These are phyloP conservation scores for Schizochytrium sp. DNA, from an alignment of 108 stramenopile genomes.

Conservation along the genomic window DNA sequence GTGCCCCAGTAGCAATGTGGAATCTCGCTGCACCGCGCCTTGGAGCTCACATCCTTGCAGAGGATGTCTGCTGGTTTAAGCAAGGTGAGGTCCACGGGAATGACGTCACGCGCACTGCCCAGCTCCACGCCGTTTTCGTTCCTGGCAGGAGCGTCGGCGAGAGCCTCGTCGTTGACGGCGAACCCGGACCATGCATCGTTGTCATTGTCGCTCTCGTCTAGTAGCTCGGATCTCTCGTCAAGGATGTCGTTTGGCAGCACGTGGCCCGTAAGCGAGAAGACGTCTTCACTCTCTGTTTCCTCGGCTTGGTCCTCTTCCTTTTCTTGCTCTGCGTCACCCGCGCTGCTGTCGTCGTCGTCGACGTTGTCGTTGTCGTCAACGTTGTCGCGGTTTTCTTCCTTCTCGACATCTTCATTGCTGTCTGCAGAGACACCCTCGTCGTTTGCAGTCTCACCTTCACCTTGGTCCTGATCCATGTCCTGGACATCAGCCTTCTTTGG, in stretches of 20 bases:
- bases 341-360: neutral
- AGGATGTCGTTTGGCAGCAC: neutral
- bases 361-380: too few relatives aligned
- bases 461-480: too few relatives aligned
- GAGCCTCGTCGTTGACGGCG: neutral
- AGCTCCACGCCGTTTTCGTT: neutral
- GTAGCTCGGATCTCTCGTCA: neutral
- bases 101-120: neutral
- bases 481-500: too few relatives aligned
- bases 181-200: neutral
- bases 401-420: too few relatives aligned
- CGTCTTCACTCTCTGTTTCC: neutral
- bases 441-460: too few relatives aligned
- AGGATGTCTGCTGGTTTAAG: neutral
- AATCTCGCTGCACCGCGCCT: neutral
- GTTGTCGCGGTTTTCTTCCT: too few relatives aligned
- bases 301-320: neutral
- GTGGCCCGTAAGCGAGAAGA: neutral
- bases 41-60: neutral
- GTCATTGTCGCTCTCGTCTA: neutral
- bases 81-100: neutral
- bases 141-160: neutral
- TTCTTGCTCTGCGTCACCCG: neutral
- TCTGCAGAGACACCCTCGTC: too few relatives aligned
- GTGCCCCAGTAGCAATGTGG: neutral